phyloP scores from a whole-genome alignment of 129 eudicot genomes.

The Silybum marianum region DNA sequence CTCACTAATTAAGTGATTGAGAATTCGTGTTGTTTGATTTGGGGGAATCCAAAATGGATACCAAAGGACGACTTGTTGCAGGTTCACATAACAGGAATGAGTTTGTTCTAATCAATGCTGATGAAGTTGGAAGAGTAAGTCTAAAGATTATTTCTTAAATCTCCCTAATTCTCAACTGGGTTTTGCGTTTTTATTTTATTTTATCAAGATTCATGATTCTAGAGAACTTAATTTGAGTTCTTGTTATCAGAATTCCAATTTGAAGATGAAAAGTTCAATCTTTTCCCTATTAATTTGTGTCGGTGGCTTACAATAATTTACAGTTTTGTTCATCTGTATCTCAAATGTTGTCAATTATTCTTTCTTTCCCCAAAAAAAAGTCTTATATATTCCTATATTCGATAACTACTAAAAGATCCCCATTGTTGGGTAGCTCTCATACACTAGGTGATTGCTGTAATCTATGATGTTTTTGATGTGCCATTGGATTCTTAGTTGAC shows the following conservation, averaged over 20 bases:
- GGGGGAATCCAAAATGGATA: constrained; percentile 47
- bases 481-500: not conserved
- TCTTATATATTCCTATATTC: too few relatives aligned
- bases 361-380: too few relatives aligned
- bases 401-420: not conserved
- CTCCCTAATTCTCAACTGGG: constrained; percentile 19
- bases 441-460: not conserved
- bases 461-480: not conserved
- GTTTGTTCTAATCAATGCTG: constrained; percentile 85
- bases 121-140: constrained; percentile 84
- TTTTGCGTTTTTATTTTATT: constrained; percentile 15
- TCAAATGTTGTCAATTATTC: not conserved
- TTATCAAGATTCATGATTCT: not conserved
- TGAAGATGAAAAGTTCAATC: not conserved
- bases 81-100: constrained; percentile 87
- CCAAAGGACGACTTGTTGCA: constrained; percentile 76
- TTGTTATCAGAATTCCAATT: constrained; percentile 5
- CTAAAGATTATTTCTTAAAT: not conserved
- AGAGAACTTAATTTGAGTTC: not conserved
- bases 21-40: not conserved
- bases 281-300: constrained; percentile 6
- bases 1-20: not conserved
- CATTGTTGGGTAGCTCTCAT: not conserved
- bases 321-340: constrained; percentile 11
- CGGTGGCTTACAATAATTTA: constrained; percentile 26